phyloP scores from a whole-genome alignment of 2,329 filamentous ascomycete genomes.

The Fusarium caatingaense region DNA sequence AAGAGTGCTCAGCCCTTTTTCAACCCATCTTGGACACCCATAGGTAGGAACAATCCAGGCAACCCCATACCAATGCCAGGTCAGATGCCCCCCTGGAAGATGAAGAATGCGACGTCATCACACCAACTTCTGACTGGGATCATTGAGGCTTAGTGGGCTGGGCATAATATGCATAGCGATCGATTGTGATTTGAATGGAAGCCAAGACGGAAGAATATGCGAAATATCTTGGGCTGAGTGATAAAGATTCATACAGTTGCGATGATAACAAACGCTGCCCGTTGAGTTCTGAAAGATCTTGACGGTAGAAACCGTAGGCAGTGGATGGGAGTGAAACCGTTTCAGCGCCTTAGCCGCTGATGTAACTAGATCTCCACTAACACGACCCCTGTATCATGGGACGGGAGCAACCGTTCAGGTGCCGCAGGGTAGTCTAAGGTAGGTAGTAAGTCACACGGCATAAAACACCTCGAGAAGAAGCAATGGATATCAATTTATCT shows the following conservation, averaged over 20 bases:
- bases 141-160: slow-evolving; percentile 27
- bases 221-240: not conserved
- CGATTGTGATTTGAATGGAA: not conserved
- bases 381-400: slow-evolving; percentile 1
- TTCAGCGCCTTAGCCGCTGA: slow-evolving; percentile 4
- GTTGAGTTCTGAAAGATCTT: too few species aligned
- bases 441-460: not conserved
- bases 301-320: not conserved
- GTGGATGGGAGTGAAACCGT: not conserved
- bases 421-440: not conserved
- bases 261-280: not conserved
- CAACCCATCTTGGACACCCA: slow-evolving; percentile 1
- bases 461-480: not conserved
- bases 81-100: slow-evolving; percentile 27
- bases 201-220: slow-evolving; percentile 11
- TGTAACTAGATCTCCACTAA: slow-evolving; percentile 1
- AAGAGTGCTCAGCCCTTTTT: slow-evolving; percentile 24
- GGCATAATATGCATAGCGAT: slow-evolving; percentile 6
- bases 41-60: slow-evolving; percentile 14
- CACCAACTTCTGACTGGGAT: slow-evolving; percentile 23
- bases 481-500: not conserved
- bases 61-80: slow-evolving; percentile 13
- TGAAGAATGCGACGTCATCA: slow-evolving; percentile 37
- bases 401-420: not conserved
- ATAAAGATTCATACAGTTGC: not conserved